Base-by-base conservation (phyloP, 805 yeast species). In the Starmera dryadoides region DNA sequence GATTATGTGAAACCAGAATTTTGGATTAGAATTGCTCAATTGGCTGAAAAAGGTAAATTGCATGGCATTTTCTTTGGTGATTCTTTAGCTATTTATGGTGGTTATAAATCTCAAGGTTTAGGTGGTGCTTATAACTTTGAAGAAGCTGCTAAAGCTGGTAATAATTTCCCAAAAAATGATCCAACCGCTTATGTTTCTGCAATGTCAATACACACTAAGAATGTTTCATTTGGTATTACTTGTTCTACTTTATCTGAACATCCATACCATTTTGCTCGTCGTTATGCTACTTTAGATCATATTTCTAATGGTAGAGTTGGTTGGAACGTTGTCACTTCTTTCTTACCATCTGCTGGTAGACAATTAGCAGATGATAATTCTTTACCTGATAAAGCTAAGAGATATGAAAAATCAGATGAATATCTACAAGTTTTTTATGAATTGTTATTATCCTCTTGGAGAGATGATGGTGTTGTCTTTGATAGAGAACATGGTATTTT, bases 321-420 rank as follows among this genome's bases (percentile, higher is more conserved):
- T 16, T 66, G 72, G 72, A 66, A 66, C 42, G 58, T 66, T 16
- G 72, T 66, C 26, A 60, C 69, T 6, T 61, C 69, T 4, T 64
- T 65, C 37, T 49, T 66, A 39, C 68, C 66, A 39, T 56, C 64
- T 44, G 71, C 71, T 6, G 63, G 70, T 7, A 50, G 63, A 43
- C 63, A 64, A 41, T 46, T 63, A 18, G 43, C 62, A n/a, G 63
- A 63, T 36, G 61, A 60, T 4, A 58, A 55, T 28, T 35, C 46
- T 3, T 54, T 64, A 23, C 63, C 67, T 12, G 62, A 58, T 4
- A 70, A 66, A 41, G 68, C 61, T 28, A 63, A 62, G 41, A 58
- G 72, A 38, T 67, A 67, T 42, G 54, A 43, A 11, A 50, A 55
- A 32, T 67, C 72, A 3, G 64, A 64, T 30, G 72, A 67, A 45